Percentiles rank a stretch among this genome's conserved stretches.
phyloP scores from a whole-genome alignment of 805 yeast species.

The Teunomyces gatunensis region DNA sequence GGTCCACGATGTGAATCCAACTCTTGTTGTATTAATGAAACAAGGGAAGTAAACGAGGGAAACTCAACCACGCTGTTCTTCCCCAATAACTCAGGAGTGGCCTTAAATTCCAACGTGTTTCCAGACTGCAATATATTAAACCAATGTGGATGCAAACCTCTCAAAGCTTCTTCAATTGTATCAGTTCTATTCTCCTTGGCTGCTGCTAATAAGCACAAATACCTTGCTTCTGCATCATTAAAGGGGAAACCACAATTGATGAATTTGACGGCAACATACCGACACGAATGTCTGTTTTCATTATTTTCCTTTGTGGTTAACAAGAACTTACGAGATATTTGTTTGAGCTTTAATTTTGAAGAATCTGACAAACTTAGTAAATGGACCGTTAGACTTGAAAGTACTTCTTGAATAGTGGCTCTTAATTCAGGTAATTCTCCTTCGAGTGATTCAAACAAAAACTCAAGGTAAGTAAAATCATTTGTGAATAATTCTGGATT shows the following conservation, averaged over 20 bases:
- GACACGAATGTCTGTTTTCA: slow-evolving; percentile 45
- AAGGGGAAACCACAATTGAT: slow-evolving; percentile 65
- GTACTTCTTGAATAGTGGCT: slow-evolving; percentile 66
- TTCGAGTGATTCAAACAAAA: slow-evolving; percentile 66
- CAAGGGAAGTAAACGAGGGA: slow-evolving; percentile 52
- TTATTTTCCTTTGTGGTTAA: slow-evolving; percentile 3
- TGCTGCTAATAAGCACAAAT: slow-evolving; percentile 65
- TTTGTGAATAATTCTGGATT: slow-evolving; percentile 38
- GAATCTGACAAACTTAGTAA: slow-evolving; percentile 38
- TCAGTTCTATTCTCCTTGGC: slow-evolving; percentile 60
- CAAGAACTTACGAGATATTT: slow-evolving; percentile 33
- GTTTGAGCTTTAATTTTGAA: slow-evolving; percentile 43
- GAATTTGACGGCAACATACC: slow-evolving; percentile 65
- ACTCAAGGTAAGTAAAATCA: slow-evolving; percentile 55
- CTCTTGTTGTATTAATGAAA: slow-evolving; percentile 21
- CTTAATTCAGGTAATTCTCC: slow-evolving; percentile 63
- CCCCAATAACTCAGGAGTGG: slow-evolving; percentile 46
- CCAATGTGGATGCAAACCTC: slow-evolving; percentile 85
- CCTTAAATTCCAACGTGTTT: slow-evolving; percentile 39
- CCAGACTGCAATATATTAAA: slow-evolving; percentile 52
- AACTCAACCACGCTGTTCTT: slow-evolving; percentile 40
- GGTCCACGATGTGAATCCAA: slow-evolving; percentile 11
- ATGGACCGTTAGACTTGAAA: slow-evolving; percentile 56
- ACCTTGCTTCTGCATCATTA: slow-evolving; percentile 62
- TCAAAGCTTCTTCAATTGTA: slow-evolving; percentile 72